Evolutionary conservation across 1,284 basidiomycete genomes (phyloP), one percentile per base, ranked within the genome.

Genomic region (Rhizoctonia solani): DNA sequence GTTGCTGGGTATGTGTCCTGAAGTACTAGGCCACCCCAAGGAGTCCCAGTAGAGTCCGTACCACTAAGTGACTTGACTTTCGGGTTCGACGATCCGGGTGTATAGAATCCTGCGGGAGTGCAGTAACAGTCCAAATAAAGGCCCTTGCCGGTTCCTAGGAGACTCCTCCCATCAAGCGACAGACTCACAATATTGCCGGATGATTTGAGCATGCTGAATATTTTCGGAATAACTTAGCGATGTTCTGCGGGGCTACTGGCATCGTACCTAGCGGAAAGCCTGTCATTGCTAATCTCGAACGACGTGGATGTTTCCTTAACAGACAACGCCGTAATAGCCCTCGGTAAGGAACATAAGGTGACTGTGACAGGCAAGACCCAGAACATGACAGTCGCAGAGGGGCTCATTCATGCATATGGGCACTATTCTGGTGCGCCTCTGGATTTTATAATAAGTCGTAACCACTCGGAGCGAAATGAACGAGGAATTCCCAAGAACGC

Each of bases 1-100:
- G 68, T 54, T 4, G 49, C 9, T 16, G 63, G 50, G 30, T 54
- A 66, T 63, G 61, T 65, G 19, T 65, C 61, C 23, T 65, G 49
- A 9, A 65, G 50, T 16, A 54, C 49, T 4, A 65, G 29, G 3
- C 61, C 50, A 6, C 47, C 50, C 61, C 61, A 65, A n/a, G 49
- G 8, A 14, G 29, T 25, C 13, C 61, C 50, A 13, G 50, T 29
- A 21, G 61, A 42, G n/a, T 65, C 61, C 25, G 32, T 65, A 9
- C 61, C 61, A n/a, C 37, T 53, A 1, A 65, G 25, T 27, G 29
- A 25, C 6, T 21, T 54, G 8, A 54, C 25, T 5, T 37, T 65
- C 6, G 50, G 61, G 4, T 44, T 49, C 2, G 61, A 53, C 11
- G 50, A 29, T n/a, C 61, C 61, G 30, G 61, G 61, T 19, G 61